phyloP scores from a whole-genome alignment of 345 rosid species.

The Moricandia moricandioides region DNA sequence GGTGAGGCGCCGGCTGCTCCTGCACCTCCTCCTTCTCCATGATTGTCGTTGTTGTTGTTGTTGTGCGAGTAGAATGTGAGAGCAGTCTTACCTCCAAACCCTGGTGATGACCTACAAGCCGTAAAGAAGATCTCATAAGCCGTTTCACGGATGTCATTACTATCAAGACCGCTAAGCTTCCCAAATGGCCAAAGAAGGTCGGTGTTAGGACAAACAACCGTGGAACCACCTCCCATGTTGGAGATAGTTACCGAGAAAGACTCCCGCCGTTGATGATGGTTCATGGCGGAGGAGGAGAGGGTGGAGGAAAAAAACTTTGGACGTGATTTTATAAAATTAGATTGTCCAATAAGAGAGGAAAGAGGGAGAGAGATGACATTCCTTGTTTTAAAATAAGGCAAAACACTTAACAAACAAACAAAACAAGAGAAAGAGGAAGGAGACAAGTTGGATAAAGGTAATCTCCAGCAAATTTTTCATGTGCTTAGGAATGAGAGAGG shows the following conservation, averaged over 20 bases:
- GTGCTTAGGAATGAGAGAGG: constrained; percentile 27
- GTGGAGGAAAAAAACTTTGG: constrained; percentile 16
- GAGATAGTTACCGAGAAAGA: constrained; percentile 43
- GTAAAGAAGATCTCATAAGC: constrained; percentile 91
- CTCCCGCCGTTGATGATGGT: constrained; percentile 51
- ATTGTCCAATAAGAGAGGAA: constrained; percentile 46
- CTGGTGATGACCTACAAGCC: constrained; percentile 77
- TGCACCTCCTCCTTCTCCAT: constrained; percentile 37
- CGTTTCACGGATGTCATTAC: constrained; percentile 68
- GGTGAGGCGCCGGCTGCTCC: constrained; percentile 17
- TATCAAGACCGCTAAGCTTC: constrained; percentile 48
- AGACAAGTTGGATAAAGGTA: constrained; percentile 29
- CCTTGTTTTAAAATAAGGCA: constrained; percentile 33
- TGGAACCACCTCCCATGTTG: constrained; percentile 29
- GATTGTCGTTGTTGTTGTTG: constrained; percentile 40
- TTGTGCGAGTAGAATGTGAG: constrained; percentile 55
- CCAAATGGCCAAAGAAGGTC: constrained; percentile 81
- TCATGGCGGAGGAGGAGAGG: constrained; percentile 38
- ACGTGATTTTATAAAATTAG: constrained; percentile 32
- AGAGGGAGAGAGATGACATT: constrained; percentile 36
- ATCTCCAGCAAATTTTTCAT: constrained; percentile 33
- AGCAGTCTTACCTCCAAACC: constrained; percentile 72
- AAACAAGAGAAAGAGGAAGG: constrained; percentile 9
- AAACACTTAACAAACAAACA: constrained; percentile 12
- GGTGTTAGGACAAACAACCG: constrained; percentile 26